Evolutionary conservation across 192 early-diverging fungal genomes (phyloP).

Genomic region (Mortierella antarctica): DNA sequence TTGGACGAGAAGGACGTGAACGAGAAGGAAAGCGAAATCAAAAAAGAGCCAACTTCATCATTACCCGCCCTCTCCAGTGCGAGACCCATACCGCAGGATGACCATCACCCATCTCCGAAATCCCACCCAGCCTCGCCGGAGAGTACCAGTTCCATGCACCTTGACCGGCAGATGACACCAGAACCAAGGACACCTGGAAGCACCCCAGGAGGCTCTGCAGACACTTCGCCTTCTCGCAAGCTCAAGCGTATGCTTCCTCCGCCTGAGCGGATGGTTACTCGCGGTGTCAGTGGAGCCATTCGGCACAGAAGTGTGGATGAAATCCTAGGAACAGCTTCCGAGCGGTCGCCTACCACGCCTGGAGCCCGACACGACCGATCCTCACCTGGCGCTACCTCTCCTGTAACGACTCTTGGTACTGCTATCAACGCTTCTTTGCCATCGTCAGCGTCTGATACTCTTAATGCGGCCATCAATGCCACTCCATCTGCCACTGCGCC

Average conservation of each 20-base stretch:
- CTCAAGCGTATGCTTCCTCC: conserved; percentile 59
- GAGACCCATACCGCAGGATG: conserved; percentile 4
- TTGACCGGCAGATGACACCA: conserved; percentile 43
- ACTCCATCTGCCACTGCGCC: background rate
- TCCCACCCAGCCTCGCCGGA: conserved; percentile 32
- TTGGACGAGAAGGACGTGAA: conserved; percentile 11
- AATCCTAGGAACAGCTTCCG: conserved; percentile 56
- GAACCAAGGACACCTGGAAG: conserved; percentile 53
- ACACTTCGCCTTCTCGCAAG: conserved; percentile 53
- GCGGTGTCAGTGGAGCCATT: conserved; percentile 69
- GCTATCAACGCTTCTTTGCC: conserved; percentile 5
- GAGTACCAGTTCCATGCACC: background rate
- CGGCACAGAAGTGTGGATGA: conserved; percentile 67
- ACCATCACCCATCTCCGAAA: conserved; percentile 37
- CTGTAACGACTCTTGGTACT: conserved; percentile 6
- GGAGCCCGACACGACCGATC: conserved; percentile 20
- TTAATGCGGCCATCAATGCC: conserved; percentile 4
- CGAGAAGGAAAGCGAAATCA: conserved; percentile 25
- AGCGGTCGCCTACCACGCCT: conserved; percentile 37
- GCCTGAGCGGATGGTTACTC: conserved; percentile 67
- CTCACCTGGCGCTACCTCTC: conserved; percentile 22
- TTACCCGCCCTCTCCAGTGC: conserved; percentile 23
- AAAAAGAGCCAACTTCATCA: conserved; percentile 37
- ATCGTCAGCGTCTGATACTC: conserved; percentile 8
- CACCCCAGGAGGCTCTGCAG: conserved; percentile 43